These are phyloP conservation scores for Solanum chiquidenum DNA, from an alignment of 257 asterid genomes.

Conservation along the genomic window DNA sequence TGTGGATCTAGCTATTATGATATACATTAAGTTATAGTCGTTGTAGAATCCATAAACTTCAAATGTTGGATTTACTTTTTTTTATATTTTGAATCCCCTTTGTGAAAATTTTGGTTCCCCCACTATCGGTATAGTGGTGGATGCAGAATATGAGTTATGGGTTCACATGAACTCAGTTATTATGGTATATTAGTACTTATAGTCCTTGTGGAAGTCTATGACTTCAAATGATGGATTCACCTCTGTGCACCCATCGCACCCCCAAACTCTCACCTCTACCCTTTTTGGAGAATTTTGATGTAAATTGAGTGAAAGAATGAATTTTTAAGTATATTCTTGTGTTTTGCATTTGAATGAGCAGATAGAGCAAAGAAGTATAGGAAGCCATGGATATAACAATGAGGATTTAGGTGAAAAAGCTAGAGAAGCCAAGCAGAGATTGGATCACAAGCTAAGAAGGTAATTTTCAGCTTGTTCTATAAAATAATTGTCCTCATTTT, in stretches of 20 bases:
- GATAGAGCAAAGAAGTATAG: conserved; percentile 19
- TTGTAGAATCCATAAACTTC: neutral
- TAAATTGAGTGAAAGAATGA: neutral
- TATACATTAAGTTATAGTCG: too few relatives aligned
- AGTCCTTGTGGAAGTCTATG: neutral
- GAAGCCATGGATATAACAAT: conserved; percentile 4
- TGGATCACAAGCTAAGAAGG: conserved; percentile 38
- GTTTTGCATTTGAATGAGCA: neutral
- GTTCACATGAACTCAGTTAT: neutral
- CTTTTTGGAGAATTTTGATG: neutral
- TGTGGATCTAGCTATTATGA: neutral
- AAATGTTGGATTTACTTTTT: too few relatives aligned
- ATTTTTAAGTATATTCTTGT: neutral
- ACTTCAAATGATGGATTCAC: neutral
- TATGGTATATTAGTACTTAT: neutral
- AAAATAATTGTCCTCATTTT: neutral
- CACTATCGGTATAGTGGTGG: neutral
- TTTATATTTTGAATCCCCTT: too few relatives aligned
- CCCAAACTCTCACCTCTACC: neutral
- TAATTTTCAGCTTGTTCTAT: neutral
- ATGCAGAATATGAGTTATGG: neutral
- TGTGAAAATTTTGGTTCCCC: neutral
- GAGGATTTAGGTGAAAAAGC: conserved; percentile 12
- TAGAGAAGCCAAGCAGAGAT: conserved; percentile 45
- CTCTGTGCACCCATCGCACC: neutral